Base-by-base conservation (phyloP, 768 basidiomycete species). In the Cubamyces lactineus region DNA sequence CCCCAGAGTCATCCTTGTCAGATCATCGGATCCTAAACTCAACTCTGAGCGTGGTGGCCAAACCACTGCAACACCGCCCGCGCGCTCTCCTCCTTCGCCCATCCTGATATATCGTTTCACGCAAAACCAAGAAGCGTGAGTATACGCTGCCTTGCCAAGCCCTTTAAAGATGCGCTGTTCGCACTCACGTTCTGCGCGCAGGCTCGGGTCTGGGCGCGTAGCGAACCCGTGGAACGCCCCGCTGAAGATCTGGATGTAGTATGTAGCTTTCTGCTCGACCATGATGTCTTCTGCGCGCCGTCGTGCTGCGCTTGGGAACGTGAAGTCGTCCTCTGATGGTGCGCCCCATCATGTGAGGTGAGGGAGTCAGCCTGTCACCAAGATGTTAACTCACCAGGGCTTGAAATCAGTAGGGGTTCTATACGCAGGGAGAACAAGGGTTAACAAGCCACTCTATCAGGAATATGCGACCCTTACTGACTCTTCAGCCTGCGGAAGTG, bases 181-280 rank as follows among this genome's bases (percentile, higher is more conserved):
- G 46, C 17, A 59, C 69, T 42, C 46, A 69, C 69, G 62, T 40
- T 67, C 62, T 16, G 46, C 43, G 17, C 41, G 45, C 41, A 59
- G 13, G n/a, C 58, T 41, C 66, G 71, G 53, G 62, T 78, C 71
- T 0, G 67, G 73, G 30, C 76, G 70, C 2, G 73, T 51, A 34
- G 67, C 76, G 38, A 79, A 79, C 3, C 78, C 77, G 30, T 79
- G 78, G 5, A 62, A 62, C 8, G 79, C 74, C 0, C 77, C 75
- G 6, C 83, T 81, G 69, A 87, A 87, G 13, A 84, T 66, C 53
- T 87, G 86, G 62, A 86, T 74, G 62, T 83, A 80, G 69, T 86
- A 88, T 0, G 73, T 74, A 0, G 80, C 79, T 56, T 83, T 83
- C 19, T 68, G 74, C 58, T 79, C 79, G 15, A 79, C 75, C 15